Conservation (phyloP, 2,329 filamentous ascomycete species). For the Geoglossum cookeanum region DNA sequence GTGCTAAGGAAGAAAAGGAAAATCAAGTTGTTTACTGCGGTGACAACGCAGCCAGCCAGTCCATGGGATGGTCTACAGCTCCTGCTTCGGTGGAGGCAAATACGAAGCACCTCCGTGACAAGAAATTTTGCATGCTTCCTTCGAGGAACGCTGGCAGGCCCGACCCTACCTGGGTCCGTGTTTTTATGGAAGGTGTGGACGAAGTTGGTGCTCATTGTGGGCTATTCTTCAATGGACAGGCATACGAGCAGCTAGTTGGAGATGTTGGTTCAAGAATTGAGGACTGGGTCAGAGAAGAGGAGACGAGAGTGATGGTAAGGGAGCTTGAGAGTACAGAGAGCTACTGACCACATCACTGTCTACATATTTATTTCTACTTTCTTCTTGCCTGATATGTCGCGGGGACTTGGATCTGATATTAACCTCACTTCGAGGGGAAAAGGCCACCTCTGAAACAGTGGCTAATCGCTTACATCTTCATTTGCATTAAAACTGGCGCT, state of each 20-base stretch:
- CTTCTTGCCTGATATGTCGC: neutral
- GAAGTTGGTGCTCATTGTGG: constrained; percentile 74
- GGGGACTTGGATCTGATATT: no score
- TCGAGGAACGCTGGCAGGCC: constrained; percentile 33
- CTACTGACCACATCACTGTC: neutral
- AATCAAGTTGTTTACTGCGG: constrained; percentile 4
- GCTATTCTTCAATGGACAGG: constrained; percentile 53
- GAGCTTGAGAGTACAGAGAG: neutral
- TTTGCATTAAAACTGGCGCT: no score
- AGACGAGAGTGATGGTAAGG: neutral
- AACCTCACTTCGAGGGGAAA: no score
- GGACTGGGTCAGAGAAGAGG: constrained; percentile 48
- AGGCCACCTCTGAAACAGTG: no score
- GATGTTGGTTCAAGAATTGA: constrained; percentile 50
- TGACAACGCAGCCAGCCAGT: neutral
- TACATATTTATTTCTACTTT: neutral
- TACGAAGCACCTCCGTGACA: constrained; percentile 29
- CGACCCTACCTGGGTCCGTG: constrained; percentile 56
- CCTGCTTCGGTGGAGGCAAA: neutral
- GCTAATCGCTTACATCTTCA: no score
- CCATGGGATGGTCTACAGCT: neutral
- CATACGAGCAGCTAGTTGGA: constrained; percentile 60
- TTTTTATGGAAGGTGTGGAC: constrained; percentile 69
- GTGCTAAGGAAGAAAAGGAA: constrained; percentile 8
- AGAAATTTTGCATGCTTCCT: constrained; percentile 64